Conservation (phyloP, 306 rosid species). For the Coriaria nepalensis region DNA sequence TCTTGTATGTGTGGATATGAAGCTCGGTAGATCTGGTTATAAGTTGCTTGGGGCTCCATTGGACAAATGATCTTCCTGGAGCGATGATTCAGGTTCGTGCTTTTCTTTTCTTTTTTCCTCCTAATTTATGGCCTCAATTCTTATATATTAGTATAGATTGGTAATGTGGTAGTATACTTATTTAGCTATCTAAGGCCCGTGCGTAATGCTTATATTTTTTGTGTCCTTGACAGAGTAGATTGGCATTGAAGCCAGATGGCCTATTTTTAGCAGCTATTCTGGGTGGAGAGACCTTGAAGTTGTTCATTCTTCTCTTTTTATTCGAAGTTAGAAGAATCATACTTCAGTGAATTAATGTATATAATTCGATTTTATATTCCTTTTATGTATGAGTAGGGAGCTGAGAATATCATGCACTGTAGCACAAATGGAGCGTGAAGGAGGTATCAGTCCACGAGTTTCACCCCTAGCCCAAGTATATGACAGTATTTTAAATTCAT, state of each 20-base stretch:
- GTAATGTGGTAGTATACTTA: no score
- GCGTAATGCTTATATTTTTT: constrained; percentile 1
- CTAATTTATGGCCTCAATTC: no score
- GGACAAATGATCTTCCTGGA: constrained; percentile 99
- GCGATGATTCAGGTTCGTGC: constrained; percentile 82
- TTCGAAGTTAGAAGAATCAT: no score
- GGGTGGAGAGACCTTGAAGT: constrained; percentile 94
- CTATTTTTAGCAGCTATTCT: constrained; percentile 80
- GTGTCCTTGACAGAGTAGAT: constrained; percentile 61
- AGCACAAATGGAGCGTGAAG: constrained; percentile 98
- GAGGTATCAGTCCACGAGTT: constrained; percentile 87
- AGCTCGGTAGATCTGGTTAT: constrained; percentile 83
- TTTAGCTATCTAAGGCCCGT: no score
- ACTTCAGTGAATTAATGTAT: constrained; percentile 11
- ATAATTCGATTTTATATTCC: constrained; percentile 15
- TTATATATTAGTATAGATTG: no score
- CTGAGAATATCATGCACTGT: constrained; percentile 94
- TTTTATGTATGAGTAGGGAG: constrained; percentile 41
- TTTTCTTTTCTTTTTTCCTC: no score
- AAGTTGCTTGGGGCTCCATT: constrained; percentile 91
- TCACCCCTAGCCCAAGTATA: constrained; percentile 92
- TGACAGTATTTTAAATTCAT: constrained; percentile 3
- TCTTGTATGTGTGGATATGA: constrained; percentile 19
- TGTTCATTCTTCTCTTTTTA: constrained; percentile 13
- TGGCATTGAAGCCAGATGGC: constrained; percentile 96